Conservation (phyloP, 2,329 filamentous ascomycete genomes). For the Nemania sp. region DNA sequence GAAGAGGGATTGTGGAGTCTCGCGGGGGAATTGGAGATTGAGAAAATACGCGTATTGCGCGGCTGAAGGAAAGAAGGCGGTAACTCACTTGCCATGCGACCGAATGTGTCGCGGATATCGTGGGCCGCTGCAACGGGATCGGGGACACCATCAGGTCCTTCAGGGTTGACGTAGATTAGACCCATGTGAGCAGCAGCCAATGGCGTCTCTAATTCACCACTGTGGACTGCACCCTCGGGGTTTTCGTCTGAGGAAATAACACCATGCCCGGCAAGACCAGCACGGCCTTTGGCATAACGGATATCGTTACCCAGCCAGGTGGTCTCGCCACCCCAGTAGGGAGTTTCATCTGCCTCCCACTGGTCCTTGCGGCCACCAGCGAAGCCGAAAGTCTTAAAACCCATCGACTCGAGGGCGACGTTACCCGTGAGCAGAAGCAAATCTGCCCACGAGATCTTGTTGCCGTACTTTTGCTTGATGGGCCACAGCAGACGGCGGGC, state of each 20-base stretch:
- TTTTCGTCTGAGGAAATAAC: constrained; percentile 51
- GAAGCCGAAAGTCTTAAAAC: constrained; percentile 79
- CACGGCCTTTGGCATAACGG: constrained; percentile 70
- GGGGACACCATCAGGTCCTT: constrained; percentile 78
- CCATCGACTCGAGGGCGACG: constrained; percentile 82
- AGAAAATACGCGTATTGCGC: background rate
- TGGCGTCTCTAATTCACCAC: constrained; percentile 74
- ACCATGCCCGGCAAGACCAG: constrained; percentile 55
- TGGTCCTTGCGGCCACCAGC: constrained; percentile 78
- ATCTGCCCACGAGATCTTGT: constrained; percentile 85
- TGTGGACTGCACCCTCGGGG: constrained; percentile 63
- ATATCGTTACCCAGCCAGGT: constrained; percentile 81
- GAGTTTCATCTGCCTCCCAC: constrained; percentile 80
- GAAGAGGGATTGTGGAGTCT: background rate
- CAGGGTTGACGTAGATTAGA: constrained; percentile 85
- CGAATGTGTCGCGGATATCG: constrained; percentile 81
- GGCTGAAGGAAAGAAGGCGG: too few species aligned
- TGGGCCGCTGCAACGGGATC: constrained; percentile 76
- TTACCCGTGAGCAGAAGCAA: constrained; percentile 78
- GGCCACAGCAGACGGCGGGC: constrained; percentile 83
- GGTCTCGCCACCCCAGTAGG: constrained; percentile 81
- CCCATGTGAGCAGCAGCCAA: constrained; percentile 79
- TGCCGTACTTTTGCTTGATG: constrained; percentile 86
- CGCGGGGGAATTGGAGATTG: background rate
- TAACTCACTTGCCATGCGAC: constrained; percentile 74